Base-by-base conservation (phyloP, 208 protist genomes). In the Paratrypanosoma confusum region DNA sequence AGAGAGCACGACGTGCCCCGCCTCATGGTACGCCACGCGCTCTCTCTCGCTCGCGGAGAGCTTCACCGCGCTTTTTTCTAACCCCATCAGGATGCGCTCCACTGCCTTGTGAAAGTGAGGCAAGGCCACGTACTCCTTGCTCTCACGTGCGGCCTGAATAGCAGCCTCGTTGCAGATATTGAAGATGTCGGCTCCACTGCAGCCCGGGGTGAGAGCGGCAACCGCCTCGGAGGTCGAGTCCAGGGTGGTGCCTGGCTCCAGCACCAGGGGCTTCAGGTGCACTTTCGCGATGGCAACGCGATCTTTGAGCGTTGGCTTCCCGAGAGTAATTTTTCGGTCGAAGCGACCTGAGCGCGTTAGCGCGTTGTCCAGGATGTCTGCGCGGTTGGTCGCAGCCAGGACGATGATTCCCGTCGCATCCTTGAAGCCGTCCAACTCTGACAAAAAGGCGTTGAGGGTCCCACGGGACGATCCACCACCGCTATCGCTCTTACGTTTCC, bases 131-230 rank as follows among this genome's bases (percentile, higher is more conserved):
- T 40, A 27, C 24, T 70, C 43, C 24, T 80, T 78, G 32, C 48
- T 53, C 35, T 81, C 50, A 22, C 96, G 73, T 18, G 93, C 92
- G 3, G 95, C 95, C 41, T 95, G 87, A 28, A 99, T 81, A 8
- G 96, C 96, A 3, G 92, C 93, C 78, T 98, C 96, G 57, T 99
- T 99, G 73, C 90, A 96, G 3, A 98, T 82, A 61, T 98, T 99
- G 48, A 93, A 94, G 53, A 99, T 97, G 51, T 98, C 95, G 6
- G 94, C 95, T 20, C 97, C 97, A 33, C 82, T 86, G 68, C 97
- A 97, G 21, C 95, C 95, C 5, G 94, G 89, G 26, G 95, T 98
- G 1, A 95, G 55, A 6, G 67, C 50, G 7, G 83, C 82, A 17
- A 88, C 39, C 26, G 43, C 67, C 49, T 85, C 57, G 18, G 43